Conservation (phyloP, 148 eudicot genomes). For the Rheum nobile region DNA sequence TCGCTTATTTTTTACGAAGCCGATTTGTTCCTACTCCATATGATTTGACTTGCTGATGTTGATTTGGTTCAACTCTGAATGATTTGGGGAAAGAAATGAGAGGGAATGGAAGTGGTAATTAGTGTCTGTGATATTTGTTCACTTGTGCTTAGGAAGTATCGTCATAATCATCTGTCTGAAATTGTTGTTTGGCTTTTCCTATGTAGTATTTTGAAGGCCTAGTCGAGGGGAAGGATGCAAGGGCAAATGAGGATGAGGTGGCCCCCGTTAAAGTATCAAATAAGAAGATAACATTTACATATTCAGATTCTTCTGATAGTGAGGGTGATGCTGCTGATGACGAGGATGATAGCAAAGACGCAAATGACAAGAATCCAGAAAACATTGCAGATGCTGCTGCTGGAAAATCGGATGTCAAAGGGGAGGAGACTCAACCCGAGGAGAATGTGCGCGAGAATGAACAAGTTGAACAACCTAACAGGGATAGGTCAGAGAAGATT, state of each 20-base stretch:
- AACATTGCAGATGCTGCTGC: background rate
- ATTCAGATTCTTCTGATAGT: slow-evolving; percentile 15
- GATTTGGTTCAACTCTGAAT: background rate
- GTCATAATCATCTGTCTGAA: background rate
- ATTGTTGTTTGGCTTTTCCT: background rate
- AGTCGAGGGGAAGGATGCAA: slow-evolving; percentile 5
- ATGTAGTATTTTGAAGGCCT: slow-evolving; percentile 10
- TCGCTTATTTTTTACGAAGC: background rate
- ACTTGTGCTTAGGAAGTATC: too few relatives aligned
- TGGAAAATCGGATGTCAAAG: background rate
- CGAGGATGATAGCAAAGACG: slow-evolving; percentile 13
- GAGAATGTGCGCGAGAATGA: background rate
- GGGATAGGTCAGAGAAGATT: slow-evolving; percentile 15
- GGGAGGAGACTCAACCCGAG: slow-evolving; percentile 1
- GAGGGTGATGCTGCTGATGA: background rate
- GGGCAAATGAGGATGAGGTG: background rate
- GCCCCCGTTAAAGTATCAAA: background rate
- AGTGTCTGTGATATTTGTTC: background rate
- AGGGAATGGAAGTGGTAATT: background rate
- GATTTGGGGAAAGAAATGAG: background rate
- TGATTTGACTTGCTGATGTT: background rate
- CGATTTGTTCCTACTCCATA: background rate
- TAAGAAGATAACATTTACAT: slow-evolving; percentile 8
- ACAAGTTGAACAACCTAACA: slow-evolving; percentile 10
- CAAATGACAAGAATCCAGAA: slow-evolving; percentile 10